Evolutionary conservation across 192 early-diverging fungal species (phyloP), one percentile per base, ranked within the genome.

Genomic region (Globomyces pollinis-pini): DNA sequence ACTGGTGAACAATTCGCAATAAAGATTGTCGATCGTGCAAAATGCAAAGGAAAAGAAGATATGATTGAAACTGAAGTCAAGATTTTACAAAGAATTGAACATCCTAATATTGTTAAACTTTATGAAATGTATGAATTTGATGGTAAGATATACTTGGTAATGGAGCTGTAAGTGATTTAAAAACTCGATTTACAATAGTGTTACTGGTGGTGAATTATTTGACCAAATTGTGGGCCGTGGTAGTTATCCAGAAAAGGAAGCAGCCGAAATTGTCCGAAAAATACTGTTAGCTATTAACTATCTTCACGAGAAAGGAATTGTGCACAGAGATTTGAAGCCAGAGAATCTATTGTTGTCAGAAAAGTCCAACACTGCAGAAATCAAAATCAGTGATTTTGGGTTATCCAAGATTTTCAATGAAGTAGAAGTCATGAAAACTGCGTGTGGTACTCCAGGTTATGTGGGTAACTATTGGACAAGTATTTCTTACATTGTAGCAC

Each of bases 351-450:
- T 80, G 50, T 57, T 80, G 1, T 80, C 78, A 1, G 75, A 80
- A 58, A 74, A 71, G 38, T 57, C 53, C 21, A 44, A 64, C 3
- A 33, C 21, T 26, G 58, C 75, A 3, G 80, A 80, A 42, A 77
- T 95, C 65, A 98, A 93, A 79, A 87, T 98, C 54, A 84, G 89
- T 21, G 96, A 98, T 69, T 98, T 98, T 79, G 96, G 94, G 1
- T 72, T 96, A 59, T 91, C 94, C 38, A 94, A 87, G 59, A 84
- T 88, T 23, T 75, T 86, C 21, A 81, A 75, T 68, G 49, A 81
- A 62, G 56, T 83, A 65, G 50, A 62, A 44, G 47, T 80, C 35
- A 76, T 90, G 88, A 76, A 76, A 34, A 91, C 88, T 4, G 75
- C 82, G 30, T 97, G 94, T 62, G 94, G 94, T 1, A 97, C 94